A percentile compares a stretch with the other conserved stretches of the same genome.
These are phyloP conservation scores for Linanthus parryae DNA, from an alignment of 148 eudicot genomes.

Conservation along the genomic window DNA sequence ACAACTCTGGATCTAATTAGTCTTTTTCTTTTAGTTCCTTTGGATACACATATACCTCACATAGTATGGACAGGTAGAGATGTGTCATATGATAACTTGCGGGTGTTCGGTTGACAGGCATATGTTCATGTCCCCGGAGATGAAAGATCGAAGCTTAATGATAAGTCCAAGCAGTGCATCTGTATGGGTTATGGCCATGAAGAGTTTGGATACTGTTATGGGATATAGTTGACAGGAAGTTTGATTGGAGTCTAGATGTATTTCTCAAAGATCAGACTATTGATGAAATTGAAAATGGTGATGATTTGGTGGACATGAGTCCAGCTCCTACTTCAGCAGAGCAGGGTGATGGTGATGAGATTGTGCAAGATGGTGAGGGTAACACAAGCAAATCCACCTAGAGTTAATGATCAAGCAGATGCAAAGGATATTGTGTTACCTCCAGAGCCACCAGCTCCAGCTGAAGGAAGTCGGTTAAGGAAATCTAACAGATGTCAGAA, in stretches of 20 bases:
- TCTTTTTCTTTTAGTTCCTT: too few species aligned
- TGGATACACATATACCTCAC: not conserved
- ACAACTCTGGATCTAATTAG: too few species aligned
- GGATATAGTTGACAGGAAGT: not conserved
- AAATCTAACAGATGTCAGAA: too few species aligned
- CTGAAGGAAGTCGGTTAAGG: too few species aligned
- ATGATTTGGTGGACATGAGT: not conserved
- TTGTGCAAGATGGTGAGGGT: too few species aligned
- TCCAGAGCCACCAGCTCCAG: too few species aligned
- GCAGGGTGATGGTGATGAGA: not conserved
- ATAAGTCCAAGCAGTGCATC: slow-evolving; percentile 7
- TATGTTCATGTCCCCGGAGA: slow-evolving; percentile 15
- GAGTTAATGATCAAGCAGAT: too few species aligned
- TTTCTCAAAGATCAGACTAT: slow-evolving; percentile 4
- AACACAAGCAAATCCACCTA: too few species aligned
- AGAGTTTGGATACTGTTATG: slow-evolving; percentile 1
- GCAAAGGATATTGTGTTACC: too few species aligned
- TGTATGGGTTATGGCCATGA: slow-evolving; percentile 11
- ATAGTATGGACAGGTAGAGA: not conserved
- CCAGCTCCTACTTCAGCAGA: not conserved
- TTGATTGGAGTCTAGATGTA: not conserved
- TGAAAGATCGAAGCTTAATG: slow-evolving; percentile 16
- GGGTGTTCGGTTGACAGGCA: slow-evolving; percentile 14
- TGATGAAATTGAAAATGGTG: not conserved
- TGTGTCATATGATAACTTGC: slow-evolving; percentile 8